These are phyloP conservation scores for Alternaria triticimaculans DNA, from an alignment of 2,329 filamentous ascomycete species.

Conservation along the genomic window DNA sequence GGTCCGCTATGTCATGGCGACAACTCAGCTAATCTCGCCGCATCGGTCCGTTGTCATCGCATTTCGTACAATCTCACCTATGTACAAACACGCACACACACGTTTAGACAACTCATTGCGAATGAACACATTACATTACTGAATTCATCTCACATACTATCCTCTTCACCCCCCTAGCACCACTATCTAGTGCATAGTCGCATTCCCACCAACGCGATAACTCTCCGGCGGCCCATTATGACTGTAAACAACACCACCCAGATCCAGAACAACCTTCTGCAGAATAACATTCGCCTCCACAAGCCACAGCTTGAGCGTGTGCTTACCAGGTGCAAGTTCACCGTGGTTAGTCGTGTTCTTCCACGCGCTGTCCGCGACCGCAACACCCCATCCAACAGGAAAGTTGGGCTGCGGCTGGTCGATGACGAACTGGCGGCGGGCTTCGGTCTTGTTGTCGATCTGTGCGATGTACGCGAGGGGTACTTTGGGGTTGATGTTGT, in stretches of 20 bases:
- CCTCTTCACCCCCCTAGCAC: not conserved
- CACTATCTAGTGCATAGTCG: conserved; percentile 1
- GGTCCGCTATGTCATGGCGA: not conserved
- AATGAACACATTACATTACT: not conserved
- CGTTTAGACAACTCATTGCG: not conserved
- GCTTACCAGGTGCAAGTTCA: conserved; percentile 44
- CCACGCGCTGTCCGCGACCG: conserved; percentile 61
- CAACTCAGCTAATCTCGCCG: not conserved
- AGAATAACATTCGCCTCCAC: conserved; percentile 53
- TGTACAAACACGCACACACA: not conserved
- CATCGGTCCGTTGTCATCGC: not conserved
- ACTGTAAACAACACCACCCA: conserved; percentile 41
- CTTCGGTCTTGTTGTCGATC: conserved; percentile 51
- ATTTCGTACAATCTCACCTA: not conserved
- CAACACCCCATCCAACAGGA: conserved; percentile 58
- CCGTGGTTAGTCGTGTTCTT: conserved; percentile 52
- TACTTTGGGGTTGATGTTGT: conserved; percentile 60
- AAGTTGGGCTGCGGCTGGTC: conserved; percentile 50
- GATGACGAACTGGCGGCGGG: conserved; percentile 53
- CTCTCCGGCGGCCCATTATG: conserved; percentile 50
- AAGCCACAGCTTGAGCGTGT: conserved; percentile 55
- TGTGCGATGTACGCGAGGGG: conserved; percentile 60
- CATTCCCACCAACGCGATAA: conserved; percentile 38
- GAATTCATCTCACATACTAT: not conserved
- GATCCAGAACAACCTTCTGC: conserved; percentile 47